A percentile compares a stretch with the other conserved stretches of the same genome.
phyloP scores from a whole-genome alignment of 1,284 basidiomycete species.

The Chalciporus sp. region DNA sequence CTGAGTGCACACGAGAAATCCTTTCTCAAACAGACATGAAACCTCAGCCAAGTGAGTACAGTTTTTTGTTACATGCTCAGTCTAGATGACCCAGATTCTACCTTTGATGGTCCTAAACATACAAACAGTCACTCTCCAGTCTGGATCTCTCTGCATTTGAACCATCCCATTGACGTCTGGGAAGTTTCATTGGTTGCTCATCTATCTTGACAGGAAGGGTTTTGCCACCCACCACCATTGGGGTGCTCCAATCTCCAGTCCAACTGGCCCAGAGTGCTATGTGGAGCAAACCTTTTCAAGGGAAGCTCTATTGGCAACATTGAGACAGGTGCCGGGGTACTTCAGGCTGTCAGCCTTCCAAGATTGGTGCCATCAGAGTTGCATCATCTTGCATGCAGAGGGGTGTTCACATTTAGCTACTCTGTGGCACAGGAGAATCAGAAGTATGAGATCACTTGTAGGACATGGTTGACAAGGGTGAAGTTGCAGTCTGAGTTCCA shows the following conservation, averaged over 20 bases:
- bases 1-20: no score
- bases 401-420: conserved; percentile 14
- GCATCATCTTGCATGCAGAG: conserved; percentile 12
- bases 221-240: conserved; percentile 24
- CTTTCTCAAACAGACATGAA: no score
- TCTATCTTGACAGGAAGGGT: conserved; percentile 21
- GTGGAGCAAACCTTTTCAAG: conserved; percentile 12
- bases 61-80: neutral
- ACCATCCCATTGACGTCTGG: conserved; percentile 19
- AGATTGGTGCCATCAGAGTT: conserved; percentile 8
- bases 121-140: conserved; percentile 4
- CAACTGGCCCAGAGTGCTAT: conserved; percentile 19
- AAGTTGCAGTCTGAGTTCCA: conserved; percentile 10
- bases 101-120: neutral
- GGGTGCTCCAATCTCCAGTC: conserved; percentile 17
- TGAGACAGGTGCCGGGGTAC: conserved; percentile 20
- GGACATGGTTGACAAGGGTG: conserved; percentile 23
- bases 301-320: conserved; percentile 12
- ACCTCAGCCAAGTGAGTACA: no score
- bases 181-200: conserved; percentile 24
- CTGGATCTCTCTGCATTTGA: conserved; percentile 8
- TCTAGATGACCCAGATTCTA: neutral
- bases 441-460: conserved; percentile 17
- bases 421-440: conserved; percentile 20
- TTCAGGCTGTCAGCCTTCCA: conserved; percentile 19